Conservation (phyloP, 1,139 yeast species). For the Blastobotrys illinoisensis region DNA sequence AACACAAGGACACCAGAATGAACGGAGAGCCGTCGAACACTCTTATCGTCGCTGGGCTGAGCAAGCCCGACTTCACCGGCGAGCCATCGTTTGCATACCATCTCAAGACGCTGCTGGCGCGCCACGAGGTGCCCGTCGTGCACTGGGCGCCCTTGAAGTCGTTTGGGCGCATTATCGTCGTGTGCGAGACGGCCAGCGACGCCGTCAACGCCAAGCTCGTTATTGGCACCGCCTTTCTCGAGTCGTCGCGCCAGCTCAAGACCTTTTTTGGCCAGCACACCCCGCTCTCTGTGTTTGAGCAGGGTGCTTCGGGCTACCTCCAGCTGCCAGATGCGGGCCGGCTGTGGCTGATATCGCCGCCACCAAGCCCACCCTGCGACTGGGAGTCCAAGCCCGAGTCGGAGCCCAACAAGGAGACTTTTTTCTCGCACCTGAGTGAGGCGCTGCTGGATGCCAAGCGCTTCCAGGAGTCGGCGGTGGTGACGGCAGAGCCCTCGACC, state of each 20-base stretch:
- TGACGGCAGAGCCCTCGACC: conserved; percentile 1
- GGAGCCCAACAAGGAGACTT: conserved; percentile 33
- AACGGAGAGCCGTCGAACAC: conserved; percentile 20
- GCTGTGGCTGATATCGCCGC: conserved; percentile 40
- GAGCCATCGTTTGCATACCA: conserved; percentile 5
- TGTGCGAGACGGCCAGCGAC: conserved; percentile 25
- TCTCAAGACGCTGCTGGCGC: conserved; percentile 2
- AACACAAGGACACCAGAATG: not conserved
- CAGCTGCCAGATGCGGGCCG: conserved; percentile 38
- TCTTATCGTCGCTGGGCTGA: conserved; percentile 20
- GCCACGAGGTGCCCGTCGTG: conserved; percentile 13
- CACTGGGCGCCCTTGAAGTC: conserved; percentile 35
- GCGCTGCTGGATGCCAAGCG: conserved; percentile 15
- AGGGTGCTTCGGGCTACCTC: conserved; percentile 22
- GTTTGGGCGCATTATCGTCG: conserved; percentile 34
- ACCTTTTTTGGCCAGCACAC: conserved; percentile 23
- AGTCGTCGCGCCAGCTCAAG: conserved; percentile 12
- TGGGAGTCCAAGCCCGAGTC: conserved; percentile 36
- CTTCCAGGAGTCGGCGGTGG: not conserved
- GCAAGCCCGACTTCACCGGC: conserved; percentile 14
- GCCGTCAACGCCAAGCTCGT: conserved; percentile 27
- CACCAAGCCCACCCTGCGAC: conserved; percentile 41
- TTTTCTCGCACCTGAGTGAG: conserved; percentile 16
- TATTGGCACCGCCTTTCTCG: conserved; percentile 5
- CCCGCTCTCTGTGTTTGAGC: conserved; percentile 15